Conservation (phyloP, 257 asterid genomes). For the Solanum paucissectum region DNA sequence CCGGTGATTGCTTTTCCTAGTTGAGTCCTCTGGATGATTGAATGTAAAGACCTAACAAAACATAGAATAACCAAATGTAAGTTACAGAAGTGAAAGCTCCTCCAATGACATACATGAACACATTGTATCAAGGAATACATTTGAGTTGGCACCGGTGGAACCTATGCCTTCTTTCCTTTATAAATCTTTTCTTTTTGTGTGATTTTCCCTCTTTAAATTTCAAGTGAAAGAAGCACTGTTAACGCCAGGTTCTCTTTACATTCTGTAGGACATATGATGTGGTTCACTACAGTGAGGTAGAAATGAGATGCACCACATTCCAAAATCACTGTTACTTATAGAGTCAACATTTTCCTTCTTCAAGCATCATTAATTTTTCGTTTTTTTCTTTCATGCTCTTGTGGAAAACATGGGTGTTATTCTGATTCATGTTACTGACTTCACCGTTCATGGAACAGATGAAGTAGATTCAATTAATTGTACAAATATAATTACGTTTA, state of each 20-base stretch:
- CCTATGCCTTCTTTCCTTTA: not conserved
- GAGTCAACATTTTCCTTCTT: not conserved
- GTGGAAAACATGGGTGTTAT: not conserved
- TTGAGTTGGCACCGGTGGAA: not conserved
- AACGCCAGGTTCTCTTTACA: not conserved
- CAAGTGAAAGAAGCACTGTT: not conserved
- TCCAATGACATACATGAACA: not conserved
- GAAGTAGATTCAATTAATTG: not conserved
- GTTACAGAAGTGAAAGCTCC: not conserved
- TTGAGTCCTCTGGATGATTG: conserved; percentile 63
- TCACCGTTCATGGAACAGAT: not conserved
- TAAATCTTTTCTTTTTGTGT: not conserved
- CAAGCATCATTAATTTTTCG: not conserved
- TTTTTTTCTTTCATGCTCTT: not conserved
- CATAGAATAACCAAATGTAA: conserved; percentile 7
- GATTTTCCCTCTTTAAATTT: not conserved
- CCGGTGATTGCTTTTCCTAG: conserved; percentile 55
- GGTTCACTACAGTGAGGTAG: not conserved
- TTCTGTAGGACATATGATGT: not conserved
- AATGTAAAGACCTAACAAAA: conserved; percentile 75
- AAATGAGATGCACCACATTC: not conserved
- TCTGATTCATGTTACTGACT: not conserved
- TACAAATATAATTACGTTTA: not conserved
- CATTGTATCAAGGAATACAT: not conserved
- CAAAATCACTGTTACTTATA: not conserved